phyloP scores from a whole-genome alignment of 2,329 filamentous ascomycete species.

The Xylaria sp. region DNA sequence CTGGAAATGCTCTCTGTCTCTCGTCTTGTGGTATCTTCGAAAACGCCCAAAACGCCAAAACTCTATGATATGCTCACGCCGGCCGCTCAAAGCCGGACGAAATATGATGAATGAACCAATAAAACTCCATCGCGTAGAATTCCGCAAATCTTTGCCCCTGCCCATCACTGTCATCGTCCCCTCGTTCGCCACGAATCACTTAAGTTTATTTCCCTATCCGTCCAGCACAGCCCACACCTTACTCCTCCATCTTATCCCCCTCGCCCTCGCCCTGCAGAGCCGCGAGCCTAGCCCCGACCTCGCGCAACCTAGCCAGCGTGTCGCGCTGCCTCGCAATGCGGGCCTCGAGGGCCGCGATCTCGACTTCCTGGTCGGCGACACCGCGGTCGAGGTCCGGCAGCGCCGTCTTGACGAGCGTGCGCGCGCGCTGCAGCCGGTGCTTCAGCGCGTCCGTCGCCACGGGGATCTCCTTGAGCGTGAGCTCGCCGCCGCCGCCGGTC shows the following conservation, averaged over 20 bases:
- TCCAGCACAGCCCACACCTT: neutral
- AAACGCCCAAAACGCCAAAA: slow-evolving; percentile 26
- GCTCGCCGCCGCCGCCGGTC: slow-evolving; percentile 42
- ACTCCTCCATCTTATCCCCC: slow-evolving; percentile 56
- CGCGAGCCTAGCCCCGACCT: slow-evolving; percentile 58
- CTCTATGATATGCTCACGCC: slow-evolving; percentile 3
- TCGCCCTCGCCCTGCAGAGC: slow-evolving; percentile 42
- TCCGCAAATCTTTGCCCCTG: neutral
- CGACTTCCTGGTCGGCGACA: slow-evolving; percentile 74
- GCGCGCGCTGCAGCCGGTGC: slow-evolving; percentile 83
- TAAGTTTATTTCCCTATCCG: neutral
- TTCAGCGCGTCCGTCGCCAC: slow-evolving; percentile 81
- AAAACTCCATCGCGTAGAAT: neutral
- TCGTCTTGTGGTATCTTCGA: slow-evolving; percentile 22
- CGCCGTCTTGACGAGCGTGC: slow-evolving; percentile 66
- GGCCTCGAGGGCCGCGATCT: slow-evolving; percentile 73
- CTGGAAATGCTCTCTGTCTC: neutral
- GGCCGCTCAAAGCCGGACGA: neutral
- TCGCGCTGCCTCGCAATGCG: slow-evolving; percentile 70
- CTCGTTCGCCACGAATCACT: neutral
- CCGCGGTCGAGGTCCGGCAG: slow-evolving; percentile 77
- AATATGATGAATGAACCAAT: neutral
- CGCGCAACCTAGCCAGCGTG: slow-evolving; percentile 64
- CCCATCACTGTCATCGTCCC: neutral
- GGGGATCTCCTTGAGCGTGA: slow-evolving; percentile 77